Conservation (phyloP, 1,284 basidiomycete genomes). For the Trametes polyzona region DNA sequence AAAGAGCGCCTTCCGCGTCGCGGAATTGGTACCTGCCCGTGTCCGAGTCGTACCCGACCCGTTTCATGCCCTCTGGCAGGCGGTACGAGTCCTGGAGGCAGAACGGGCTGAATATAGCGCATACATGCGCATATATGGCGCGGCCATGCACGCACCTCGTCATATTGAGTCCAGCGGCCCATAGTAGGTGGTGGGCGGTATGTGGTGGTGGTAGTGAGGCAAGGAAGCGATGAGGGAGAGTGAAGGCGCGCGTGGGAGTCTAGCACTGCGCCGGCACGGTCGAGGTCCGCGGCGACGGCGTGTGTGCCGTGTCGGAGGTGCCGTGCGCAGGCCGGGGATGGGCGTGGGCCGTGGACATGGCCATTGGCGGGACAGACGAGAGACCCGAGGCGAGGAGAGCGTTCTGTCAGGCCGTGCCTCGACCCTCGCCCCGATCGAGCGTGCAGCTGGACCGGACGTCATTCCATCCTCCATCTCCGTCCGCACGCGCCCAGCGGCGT, state of each 20-base stretch:
- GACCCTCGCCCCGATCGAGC: neutral
- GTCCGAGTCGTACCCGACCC: slow-evolving; percentile 48
- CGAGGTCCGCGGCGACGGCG: slow-evolving; percentile 10
- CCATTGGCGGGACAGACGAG: neutral
- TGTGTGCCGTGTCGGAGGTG: neutral
- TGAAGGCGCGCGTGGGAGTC: slow-evolving; percentile 8
- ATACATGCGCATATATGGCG: neutral
- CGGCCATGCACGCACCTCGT: slow-evolving; percentile 35
- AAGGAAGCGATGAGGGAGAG: slow-evolving; percentile 12
- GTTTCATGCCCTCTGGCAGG: slow-evolving; percentile 46
- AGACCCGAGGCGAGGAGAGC: neutral
- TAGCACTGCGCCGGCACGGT: slow-evolving; percentile 9
- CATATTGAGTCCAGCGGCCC: slow-evolving; percentile 47
- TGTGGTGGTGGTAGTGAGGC: slow-evolving; percentile 18
- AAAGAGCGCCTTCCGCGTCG: slow-evolving; percentile 38
- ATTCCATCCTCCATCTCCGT: slow-evolving; percentile 3
- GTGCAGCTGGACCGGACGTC: slow-evolving; percentile 5
- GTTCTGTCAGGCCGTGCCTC: slow-evolving; percentile 1
- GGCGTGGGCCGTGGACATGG: neutral
- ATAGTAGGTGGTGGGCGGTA: slow-evolving; percentile 23
- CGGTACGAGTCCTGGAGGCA: slow-evolving; percentile 42
- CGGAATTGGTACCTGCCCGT: slow-evolving; percentile 43
- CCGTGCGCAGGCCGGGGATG: neutral
- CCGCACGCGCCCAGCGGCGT: neutral
- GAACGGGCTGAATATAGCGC: neutral